Conservation (phyloP, 2,329 filamentous ascomycete genomes). For the Colletotrichum sublineola region DNA sequence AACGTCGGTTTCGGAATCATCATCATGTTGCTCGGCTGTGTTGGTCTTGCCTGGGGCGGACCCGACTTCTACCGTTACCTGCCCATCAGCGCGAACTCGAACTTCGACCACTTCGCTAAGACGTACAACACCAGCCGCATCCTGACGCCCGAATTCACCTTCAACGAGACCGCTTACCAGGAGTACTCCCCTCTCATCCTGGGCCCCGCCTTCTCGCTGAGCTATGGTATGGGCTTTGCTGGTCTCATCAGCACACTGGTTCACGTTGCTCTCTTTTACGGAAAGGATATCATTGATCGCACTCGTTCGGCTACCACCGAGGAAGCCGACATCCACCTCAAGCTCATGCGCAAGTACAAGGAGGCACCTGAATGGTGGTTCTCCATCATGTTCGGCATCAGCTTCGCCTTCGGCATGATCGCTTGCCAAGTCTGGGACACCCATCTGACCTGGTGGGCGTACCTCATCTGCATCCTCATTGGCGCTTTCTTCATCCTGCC, state of each 20-base stretch:
- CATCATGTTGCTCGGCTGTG: constrained; percentile 63
- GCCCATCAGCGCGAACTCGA: constrained; percentile 64
- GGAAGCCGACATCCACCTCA: constrained; percentile 64
- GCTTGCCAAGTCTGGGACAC: constrained; percentile 54
- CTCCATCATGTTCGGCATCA: constrained; percentile 57
- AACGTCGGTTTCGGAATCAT: constrained; percentile 67
- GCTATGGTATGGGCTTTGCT: constrained; percentile 71
- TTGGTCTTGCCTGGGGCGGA: constrained; percentile 64
- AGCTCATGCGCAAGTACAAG: constrained; percentile 69
- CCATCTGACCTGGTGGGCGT: constrained; percentile 60
- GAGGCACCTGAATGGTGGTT: constrained; percentile 72
- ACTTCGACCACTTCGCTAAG: constrained; percentile 73
- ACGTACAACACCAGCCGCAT: constrained; percentile 72
- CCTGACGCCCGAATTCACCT: constrained; percentile 65
- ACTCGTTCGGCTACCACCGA: constrained; percentile 52
- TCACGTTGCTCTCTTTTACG: constrained; percentile 66
- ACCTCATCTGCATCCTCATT: constrained; percentile 56
- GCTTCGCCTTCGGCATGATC: constrained; percentile 63
- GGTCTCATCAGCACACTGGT: constrained; percentile 66
- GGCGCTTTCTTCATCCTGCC: constrained; percentile 58
- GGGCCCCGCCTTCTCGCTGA: constrained; percentile 67
- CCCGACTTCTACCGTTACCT: constrained; percentile 61
- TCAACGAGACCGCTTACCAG: constrained; percentile 72
- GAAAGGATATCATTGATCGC: constrained; percentile 59
- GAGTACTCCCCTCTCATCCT: constrained; percentile 68